phyloP scores from a whole-genome alignment of 305 asterid genomes.

The Fraxinus ornus region DNA sequence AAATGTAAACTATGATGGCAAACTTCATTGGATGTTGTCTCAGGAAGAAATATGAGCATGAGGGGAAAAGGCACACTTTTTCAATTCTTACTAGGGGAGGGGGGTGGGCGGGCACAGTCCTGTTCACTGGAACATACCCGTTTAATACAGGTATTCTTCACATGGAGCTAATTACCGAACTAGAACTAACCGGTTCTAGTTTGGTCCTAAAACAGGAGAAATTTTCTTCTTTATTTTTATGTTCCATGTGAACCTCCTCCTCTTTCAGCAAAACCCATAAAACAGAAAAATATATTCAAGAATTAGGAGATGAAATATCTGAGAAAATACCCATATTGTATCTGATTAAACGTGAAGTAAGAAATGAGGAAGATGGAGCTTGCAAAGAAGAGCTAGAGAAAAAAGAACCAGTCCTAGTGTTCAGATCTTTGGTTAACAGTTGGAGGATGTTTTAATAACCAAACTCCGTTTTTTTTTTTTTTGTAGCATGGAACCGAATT shows the following conservation, averaged over 20 bases:
- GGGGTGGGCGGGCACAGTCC: neutral
- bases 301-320: neutral
- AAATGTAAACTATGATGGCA: neutral
- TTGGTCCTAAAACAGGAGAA: neutral
- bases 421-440: neutral
- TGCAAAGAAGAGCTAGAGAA: neutral
- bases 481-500: neutral
- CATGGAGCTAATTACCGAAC: neutral
- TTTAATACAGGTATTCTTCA: neutral
- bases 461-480: neutral
- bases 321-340: neutral
- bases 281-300: neutral
- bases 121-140: neutral
- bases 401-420: neutral
- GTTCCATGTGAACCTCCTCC: neutral
- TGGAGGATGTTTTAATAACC: neutral
- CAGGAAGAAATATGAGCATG: conserved; percentile 11
- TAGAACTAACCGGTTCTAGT: neutral
- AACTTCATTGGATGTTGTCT: conserved; percentile 5
- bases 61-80: neutral
- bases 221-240: neutral
- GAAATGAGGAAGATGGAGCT: neutral
- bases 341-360: neutral
- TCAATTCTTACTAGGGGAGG: neutral
- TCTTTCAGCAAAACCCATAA: neutral